These are phyloP conservation scores for Pythium pyrilobum DNA, from an alignment of 352 stramenopile genomes.

Conservation along the genomic window DNA sequence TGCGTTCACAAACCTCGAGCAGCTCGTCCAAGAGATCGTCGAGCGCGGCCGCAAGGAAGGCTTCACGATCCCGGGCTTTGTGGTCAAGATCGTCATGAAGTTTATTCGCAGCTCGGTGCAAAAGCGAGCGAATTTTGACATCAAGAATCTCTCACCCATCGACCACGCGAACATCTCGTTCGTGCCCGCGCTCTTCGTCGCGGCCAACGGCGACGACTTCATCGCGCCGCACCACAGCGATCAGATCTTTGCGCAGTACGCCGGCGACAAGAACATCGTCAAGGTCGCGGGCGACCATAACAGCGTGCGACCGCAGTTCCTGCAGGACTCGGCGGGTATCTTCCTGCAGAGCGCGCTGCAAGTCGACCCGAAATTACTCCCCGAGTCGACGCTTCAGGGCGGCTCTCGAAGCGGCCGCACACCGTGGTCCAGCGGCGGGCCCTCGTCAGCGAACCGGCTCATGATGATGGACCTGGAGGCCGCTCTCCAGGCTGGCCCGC, in stretches of 20 bases:
- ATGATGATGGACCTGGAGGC: constrained; percentile 62
- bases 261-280: constrained; percentile 98
- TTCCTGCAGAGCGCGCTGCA: constrained; percentile 94
- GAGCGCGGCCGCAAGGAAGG: constrained; percentile 93
- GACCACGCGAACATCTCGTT: constrained; percentile 92
- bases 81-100: constrained; percentile 90
- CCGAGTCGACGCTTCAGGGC: constrained; percentile 24
- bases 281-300: constrained; percentile 98
- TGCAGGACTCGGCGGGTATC: constrained; percentile 94
- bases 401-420: constrained; percentile 24
- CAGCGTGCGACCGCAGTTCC: constrained; percentile 91
- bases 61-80: constrained; percentile 87
- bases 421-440: constrained; percentile 28
- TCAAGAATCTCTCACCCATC: constrained; percentile 73
- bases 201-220: constrained; percentile 95
- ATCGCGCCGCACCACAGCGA: constrained; percentile 86
- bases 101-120: constrained; percentile 91
- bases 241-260: constrained; percentile 86
- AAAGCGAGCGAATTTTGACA: constrained; percentile 86
- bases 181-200: constrained; percentile 95
- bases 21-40: constrained; percentile 97
- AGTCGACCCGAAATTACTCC: constrained; percentile 42
- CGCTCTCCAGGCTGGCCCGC: constrained; percentile 32
- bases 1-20: constrained; percentile 94
- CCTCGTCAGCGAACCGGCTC: constrained; percentile 33